phyloP scores from a whole-genome alignment of 768 basidiomycete genomes.

The Sistotremastrum suecicum region DNA sequence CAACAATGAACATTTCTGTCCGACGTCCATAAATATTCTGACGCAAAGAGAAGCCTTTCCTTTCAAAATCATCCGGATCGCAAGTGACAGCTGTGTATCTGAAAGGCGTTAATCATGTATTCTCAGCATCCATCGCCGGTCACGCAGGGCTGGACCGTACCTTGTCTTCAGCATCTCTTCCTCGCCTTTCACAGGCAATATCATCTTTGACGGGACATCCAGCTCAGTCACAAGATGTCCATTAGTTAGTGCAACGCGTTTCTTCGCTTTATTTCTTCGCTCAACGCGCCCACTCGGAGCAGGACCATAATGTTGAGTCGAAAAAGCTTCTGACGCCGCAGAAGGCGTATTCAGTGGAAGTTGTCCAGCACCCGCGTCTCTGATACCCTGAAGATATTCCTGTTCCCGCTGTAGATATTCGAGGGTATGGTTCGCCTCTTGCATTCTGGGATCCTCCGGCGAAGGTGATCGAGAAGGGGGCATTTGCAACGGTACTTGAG shows the following conservation, averaged over 20 bases:
- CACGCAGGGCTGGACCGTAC: constrained; percentile 20
- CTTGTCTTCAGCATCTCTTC: constrained; percentile 61
- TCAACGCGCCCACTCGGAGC: constrained; percentile 68
- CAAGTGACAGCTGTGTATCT: constrained; percentile 76
- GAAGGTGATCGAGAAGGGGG: too few species aligned
- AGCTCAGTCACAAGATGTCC: constrained; percentile 83
- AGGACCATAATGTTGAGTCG: constrained; percentile 75
- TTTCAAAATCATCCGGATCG: constrained; percentile 85
- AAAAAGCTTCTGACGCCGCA: too few species aligned
- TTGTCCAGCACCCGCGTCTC: too few species aligned
- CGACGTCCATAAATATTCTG: constrained; percentile 68
- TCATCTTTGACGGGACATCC: constrained; percentile 70
- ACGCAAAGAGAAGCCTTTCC: constrained; percentile 68
- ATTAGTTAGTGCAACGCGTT: constrained; percentile 69
- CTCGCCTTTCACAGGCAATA: constrained; percentile 56
- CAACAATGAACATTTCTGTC: constrained; percentile 86
- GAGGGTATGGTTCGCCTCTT: too few species aligned
- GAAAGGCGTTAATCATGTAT: neutral
- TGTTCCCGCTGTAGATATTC: too few species aligned
- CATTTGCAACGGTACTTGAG: too few species aligned
- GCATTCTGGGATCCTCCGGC: too few species aligned
- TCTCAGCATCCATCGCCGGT: neutral
- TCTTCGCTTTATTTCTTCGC: constrained; percentile 60
- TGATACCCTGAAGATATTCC: too few species aligned
- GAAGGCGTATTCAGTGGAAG: too few species aligned